Percentiles rank a stretch among this genome's conserved stretches.
Evolutionary conservation across 495 filamentous ascomycete species (phyloP).

Genomic region (Jackrogersella minutella): DNA sequence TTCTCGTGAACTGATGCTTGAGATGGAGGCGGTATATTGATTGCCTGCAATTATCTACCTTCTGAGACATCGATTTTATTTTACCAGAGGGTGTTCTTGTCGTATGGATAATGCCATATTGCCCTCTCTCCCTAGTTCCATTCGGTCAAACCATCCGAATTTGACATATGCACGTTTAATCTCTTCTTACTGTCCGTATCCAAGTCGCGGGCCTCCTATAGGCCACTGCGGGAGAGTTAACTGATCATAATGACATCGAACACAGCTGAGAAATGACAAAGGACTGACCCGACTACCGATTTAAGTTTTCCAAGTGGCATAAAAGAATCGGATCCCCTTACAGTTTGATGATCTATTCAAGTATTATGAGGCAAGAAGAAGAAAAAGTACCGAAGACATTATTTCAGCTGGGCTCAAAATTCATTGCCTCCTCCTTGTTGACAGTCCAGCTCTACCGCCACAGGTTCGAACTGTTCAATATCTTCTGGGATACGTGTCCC

Average conservation of each 20-base stretch:
- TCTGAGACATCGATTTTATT: neutral
- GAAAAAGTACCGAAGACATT: neutral
- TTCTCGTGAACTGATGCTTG: too few relatives aligned
- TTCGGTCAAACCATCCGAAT: constrained; percentile 14
- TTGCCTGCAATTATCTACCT: neutral
- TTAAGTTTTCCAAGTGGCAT: neutral
- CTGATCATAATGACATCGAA: constrained; percentile 25
- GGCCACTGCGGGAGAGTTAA: constrained; percentile 10
- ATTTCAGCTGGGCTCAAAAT: constrained; percentile 1
- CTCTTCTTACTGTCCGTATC: neutral
- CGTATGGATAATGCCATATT: neutral
- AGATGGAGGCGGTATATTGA: neutral
- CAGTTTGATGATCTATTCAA: neutral
- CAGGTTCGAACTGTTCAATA: neutral
- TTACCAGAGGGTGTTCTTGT: neutral
- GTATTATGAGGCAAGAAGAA: neutral
- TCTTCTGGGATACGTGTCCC: constrained; percentile 3
- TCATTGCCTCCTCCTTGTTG: constrained; percentile 1
- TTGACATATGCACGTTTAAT: constrained; percentile 18
- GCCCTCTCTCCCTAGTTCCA: constrained; percentile 16
- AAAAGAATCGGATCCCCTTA: constrained; percentile 1
- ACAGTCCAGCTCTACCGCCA: constrained; percentile 1
- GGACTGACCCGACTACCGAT: neutral
- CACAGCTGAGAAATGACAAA: constrained; percentile 5
- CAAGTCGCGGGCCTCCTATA: neutral